Evolutionary conservation across 768 basidiomycete species (phyloP).

Genomic region (Lyophyllum semitale): DNA sequence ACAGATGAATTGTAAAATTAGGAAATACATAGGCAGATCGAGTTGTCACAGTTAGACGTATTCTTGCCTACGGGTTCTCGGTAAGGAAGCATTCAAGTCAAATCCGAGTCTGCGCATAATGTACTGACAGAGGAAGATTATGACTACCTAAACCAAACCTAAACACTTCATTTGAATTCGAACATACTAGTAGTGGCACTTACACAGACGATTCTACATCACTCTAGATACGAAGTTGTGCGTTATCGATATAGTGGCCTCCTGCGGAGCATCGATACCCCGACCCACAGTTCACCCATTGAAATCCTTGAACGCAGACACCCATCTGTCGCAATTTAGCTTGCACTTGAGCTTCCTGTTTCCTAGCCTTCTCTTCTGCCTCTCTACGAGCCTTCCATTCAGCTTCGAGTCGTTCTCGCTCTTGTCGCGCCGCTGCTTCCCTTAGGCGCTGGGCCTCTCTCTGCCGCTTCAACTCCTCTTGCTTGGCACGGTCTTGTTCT

Average conservation of each 20-base stretch:
- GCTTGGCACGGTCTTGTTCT: not conserved
- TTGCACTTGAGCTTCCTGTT: constrained; percentile 46
- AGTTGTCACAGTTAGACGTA: too few relatives aligned
- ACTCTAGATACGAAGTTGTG: not conserved
- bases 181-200: too few relatives aligned
- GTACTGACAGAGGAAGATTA: too few relatives aligned
- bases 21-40: too few relatives aligned
- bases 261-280: constrained; percentile 27
- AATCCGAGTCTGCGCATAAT: too few relatives aligned
- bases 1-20: too few relatives aligned
- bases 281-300: constrained; percentile 20
- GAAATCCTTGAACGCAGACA: constrained; percentile 36
- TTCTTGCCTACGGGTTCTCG: too few relatives aligned
- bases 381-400: not conserved
- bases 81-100: too few relatives aligned
- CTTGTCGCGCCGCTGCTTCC: constrained; percentile 13
- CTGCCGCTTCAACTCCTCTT: not conserved
- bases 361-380: constrained; percentile 15
- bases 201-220: too few relatives aligned
- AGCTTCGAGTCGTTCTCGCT: constrained; percentile 4
- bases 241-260: not conserved
- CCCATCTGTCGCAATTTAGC: constrained; percentile 49
- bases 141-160: too few relatives aligned
- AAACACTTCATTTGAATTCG: too few relatives aligned
- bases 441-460: not conserved